phyloP scores from a whole-genome alignment of 2,329 filamentous ascomycete genomes.

The Cladosporium sphaerospermum region DNA sequence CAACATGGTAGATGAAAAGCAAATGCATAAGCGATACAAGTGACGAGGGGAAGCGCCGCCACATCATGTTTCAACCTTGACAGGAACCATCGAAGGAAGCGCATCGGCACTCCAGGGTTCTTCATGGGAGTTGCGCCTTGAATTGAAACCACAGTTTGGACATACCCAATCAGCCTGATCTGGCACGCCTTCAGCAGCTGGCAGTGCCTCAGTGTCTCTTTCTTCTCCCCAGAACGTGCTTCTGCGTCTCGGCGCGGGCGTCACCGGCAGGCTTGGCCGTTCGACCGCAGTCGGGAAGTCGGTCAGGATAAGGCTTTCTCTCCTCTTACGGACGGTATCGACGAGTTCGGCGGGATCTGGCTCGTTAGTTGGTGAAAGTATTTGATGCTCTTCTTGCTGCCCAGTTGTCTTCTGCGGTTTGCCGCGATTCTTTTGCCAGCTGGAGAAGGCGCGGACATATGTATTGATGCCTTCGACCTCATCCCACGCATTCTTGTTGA shows the following conservation, averaged over 20 bases:
- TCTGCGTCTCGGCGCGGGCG: conserved; percentile 71
- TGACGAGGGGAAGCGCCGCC: too few species aligned
- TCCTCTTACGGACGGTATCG: conserved; percentile 31
- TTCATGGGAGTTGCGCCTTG: background rate
- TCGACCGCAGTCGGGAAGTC: conserved; percentile 81
- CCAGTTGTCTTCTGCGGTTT: conserved; percentile 24
- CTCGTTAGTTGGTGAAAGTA: conserved; percentile 22
- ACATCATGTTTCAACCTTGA: too few species aligned
- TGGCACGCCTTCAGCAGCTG: conserved; percentile 75
- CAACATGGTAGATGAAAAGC: too few species aligned
- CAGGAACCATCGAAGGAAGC: too few species aligned
- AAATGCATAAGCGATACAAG: too few species aligned
- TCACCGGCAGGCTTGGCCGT: conserved; percentile 82
- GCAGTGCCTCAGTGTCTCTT: conserved; percentile 54
- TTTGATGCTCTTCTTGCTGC: conserved; percentile 6
- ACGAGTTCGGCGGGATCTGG: conserved; percentile 19
- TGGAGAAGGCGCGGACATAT: conserved; percentile 68
- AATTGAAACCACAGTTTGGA: conserved; percentile 42
- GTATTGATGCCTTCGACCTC: conserved; percentile 79
- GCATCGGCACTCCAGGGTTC: background rate
- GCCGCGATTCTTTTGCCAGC: conserved; percentile 54
- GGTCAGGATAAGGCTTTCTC: conserved; percentile 63
- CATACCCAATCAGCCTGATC: conserved; percentile 91
- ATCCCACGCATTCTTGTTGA: conserved; percentile 81
- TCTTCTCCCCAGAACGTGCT: conserved; percentile 62